These are phyloP conservation scores for Pelargonium fulgidum DNA, from an alignment of 441 rosid species.

Conservation along the genomic window DNA sequence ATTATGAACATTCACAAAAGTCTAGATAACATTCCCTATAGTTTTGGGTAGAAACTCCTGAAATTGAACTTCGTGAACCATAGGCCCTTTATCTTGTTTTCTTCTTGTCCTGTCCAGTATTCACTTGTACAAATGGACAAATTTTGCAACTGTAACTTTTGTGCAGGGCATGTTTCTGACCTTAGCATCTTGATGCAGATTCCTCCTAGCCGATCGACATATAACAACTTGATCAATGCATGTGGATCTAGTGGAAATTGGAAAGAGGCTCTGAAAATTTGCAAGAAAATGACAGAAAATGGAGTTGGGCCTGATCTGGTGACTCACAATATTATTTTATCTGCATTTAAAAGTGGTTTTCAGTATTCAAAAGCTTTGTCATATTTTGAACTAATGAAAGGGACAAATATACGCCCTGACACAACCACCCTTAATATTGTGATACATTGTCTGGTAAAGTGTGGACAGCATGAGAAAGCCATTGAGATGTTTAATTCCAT, in stretches of 20 bases:
- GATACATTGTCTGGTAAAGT: constrained; percentile 69
- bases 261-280: constrained; percentile 77
- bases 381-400: constrained; percentile 82
- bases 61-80: background rate
- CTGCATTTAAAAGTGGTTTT: constrained; percentile 75
- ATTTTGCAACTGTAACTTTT: background rate
- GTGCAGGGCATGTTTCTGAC: constrained; percentile 14
- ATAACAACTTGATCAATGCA: constrained; percentile 84
- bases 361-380: constrained; percentile 76
- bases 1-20: background rate
- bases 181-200: constrained; percentile 46
- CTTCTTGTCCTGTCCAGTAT: background rate
- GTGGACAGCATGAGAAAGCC: constrained; percentile 62
- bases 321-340: constrained; percentile 78
- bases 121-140: background rate
- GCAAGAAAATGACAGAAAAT: constrained; percentile 88
- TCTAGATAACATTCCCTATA: background rate
- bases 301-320: constrained; percentile 95
- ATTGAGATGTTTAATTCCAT: constrained; percentile 63
- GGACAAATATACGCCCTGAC: constrained; percentile 74
- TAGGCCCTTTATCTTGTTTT: background rate
- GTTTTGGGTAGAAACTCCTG: background rate
- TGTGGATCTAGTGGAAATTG: constrained; percentile 96
- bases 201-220: constrained; percentile 79
- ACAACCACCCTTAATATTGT: constrained; percentile 77